A percentile compares a stretch with the other conserved stretches of the same genome.
Evolutionary conservation across 2,329 filamentous ascomycete genomes (phyloP).

Genomic region (Pezicula carpinea): DNA sequence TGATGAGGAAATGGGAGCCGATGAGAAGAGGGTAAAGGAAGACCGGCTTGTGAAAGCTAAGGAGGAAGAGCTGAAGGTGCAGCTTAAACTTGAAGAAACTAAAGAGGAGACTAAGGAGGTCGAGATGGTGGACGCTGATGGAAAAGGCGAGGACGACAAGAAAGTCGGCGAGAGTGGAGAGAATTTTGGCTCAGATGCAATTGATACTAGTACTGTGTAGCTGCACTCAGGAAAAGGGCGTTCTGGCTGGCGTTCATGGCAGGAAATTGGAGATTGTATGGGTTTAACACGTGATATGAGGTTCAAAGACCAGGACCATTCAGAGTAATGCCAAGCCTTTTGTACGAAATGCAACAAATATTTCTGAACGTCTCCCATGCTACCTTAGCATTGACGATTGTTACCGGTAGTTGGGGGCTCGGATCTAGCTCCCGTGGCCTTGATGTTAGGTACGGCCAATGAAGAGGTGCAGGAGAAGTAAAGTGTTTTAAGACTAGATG

Average conservation of each 20-base stretch:
- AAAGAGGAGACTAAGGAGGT: slow-evolving; percentile 9
- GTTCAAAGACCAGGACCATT: background rate
- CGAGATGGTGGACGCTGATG: slow-evolving; percentile 15
- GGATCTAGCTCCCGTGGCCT: background rate
- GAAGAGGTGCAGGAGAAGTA: background rate
- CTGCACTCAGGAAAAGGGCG: background rate
- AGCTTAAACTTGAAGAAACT: too few species aligned
- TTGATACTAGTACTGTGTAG: slow-evolving; percentile 18
- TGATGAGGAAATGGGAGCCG: slow-evolving; percentile 37
- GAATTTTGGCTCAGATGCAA: slow-evolving; percentile 13
- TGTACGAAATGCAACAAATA: background rate
- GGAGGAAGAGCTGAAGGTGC: slow-evolving; percentile 11
- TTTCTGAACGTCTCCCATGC: background rate
- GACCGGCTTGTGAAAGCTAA: slow-evolving; percentile 23
- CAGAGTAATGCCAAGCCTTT: background rate
- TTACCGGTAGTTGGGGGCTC: too few species aligned
- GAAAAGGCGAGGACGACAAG: slow-evolving; percentile 12
- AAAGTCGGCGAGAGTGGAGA: slow-evolving; percentile 12
- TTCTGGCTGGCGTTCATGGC: slow-evolving; percentile 1
- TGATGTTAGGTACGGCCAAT: background rate
- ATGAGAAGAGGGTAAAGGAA: slow-evolving; percentile 47
- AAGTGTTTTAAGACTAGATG: too few species aligned
- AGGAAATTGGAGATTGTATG: background rate
- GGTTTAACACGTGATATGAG: background rate
- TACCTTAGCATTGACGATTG: too few species aligned